Base-by-base conservation (phyloP, 2,329 filamentous ascomycete species). In the Beauveria bassiana region DNA sequence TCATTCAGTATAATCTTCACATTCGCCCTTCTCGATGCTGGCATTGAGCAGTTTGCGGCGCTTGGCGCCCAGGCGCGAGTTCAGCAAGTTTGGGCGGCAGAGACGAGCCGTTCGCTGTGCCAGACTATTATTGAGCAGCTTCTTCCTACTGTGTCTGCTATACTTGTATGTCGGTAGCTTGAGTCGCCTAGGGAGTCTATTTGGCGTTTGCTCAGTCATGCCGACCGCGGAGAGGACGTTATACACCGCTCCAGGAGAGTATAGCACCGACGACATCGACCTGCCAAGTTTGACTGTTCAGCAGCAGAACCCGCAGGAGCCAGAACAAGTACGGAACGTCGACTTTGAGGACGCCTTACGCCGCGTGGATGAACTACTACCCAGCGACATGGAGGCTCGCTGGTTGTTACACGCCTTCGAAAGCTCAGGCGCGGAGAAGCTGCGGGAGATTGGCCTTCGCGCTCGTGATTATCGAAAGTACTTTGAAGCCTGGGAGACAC, bases 361-460 rank as follows among this genome's bases (percentile, higher is more conserved):
- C 24, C 56, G 47, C 24, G n/a, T 59, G 34, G 38, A 50, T 8
- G 24, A 42, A 14, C 34, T 51, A 5, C 56, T 59, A 3, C 56
- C 56, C 10, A 38, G 38, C 18, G 56, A 59, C 24, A 59, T 22
- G 34, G 56, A 59, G 7, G 26, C 34, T 24, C 46, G 46, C 22
- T 42, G 22, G 22, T 12, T 59, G 31, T 18, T 59, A 7, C 45
- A 43, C 7, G 10, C 31, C 34, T 31, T 59, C 6, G 22, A 59
- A 31, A 45, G 56, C 38, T 43, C 56, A 22, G 56, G 46, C 10
- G 16, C 31, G 16, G 46, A 42, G 47, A 59, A 59, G 56, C 56
- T 59, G 14, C 46, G 34, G 8, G 46, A 59, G 5, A 59, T 59
- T 51, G 56, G 56, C 6, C 46, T 59, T 16, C 56, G 56, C 56